Percentiles rank a stretch among this genome's conserved stretches.
These are phyloP conservation scores for Geotrichum restrictum DNA, from an alignment of 1,139 yeast genomes.

Conservation along the genomic window DNA sequence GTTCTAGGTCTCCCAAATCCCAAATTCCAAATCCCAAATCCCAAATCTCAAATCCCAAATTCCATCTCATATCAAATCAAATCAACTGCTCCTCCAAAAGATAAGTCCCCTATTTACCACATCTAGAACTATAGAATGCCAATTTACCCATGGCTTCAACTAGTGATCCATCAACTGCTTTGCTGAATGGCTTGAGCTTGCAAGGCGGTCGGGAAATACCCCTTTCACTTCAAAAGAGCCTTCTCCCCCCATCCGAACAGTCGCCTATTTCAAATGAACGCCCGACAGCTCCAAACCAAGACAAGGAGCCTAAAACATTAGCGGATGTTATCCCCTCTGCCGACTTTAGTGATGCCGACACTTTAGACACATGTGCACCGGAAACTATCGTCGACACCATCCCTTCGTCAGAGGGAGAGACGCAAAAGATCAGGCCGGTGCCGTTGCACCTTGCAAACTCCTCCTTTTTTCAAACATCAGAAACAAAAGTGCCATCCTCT, in stretches of 20 bases:
- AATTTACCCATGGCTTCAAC: conserved; percentile 2
- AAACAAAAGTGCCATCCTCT: conserved; percentile 4
- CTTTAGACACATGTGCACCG: no score
- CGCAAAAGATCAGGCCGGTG: not conserved
- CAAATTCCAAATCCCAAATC: no score
- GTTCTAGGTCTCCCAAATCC: no score
- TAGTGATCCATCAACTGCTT: not conserved
- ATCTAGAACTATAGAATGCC: no score
- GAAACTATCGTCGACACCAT: no score
- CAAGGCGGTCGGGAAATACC: not conserved
- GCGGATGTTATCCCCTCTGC: not conserved
- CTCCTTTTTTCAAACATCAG: not conserved
- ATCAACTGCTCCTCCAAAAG: no score
- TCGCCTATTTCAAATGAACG: not conserved
- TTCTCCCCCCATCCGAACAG: not conserved
- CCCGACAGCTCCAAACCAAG: not conserved
- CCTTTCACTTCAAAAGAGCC: not conserved
- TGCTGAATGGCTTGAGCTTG: not conserved
- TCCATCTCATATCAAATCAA: no score
- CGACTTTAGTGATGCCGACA: no score
- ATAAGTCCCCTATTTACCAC: no score
- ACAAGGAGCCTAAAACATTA: not conserved
- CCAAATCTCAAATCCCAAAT: no score
- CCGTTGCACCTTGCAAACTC: conserved; percentile 4
- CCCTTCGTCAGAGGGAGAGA: not conserved